phyloP scores from a whole-genome alignment of 208 protist genomes.

The Trichomonas tenax region DNA sequence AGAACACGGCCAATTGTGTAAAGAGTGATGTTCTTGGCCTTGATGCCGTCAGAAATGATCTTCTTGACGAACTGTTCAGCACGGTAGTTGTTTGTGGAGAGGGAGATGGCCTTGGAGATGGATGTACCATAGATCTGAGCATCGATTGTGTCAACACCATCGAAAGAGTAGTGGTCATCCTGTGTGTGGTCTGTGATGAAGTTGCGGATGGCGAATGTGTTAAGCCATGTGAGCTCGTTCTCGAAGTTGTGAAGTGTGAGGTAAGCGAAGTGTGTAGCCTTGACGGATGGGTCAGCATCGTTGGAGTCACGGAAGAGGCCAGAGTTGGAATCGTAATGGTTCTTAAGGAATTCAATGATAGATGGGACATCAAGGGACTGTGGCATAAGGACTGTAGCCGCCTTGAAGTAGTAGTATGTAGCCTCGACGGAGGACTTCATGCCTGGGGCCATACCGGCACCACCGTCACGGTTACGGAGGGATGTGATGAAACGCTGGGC shows the following conservation, averaged over 20 bases:
- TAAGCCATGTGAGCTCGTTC: neutral
- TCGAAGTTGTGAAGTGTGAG: neutral
- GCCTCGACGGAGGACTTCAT: neutral
- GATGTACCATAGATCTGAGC: neutral
- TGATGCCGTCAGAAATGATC: neutral
- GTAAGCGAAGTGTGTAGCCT: conserved; percentile 5
- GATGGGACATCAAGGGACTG: neutral
- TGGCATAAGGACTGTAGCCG: neutral
- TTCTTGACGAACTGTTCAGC: neutral
- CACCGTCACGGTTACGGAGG: conserved; percentile 6
- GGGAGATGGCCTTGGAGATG: neutral
- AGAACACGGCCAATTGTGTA: neutral
- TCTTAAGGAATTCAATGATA: conserved; percentile 10
- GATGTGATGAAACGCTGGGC: neutral
- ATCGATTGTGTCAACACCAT: neutral
- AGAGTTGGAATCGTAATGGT: neutral
- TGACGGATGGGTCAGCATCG: neutral
- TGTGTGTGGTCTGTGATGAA: neutral
- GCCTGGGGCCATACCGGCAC: neutral
- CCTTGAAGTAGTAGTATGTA: neutral
- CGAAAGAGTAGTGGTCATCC: neutral
- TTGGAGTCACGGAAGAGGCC: neutral
- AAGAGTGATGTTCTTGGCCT: neutral
- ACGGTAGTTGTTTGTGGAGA: neutral
- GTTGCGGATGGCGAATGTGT: neutral